Percentiles rank a stretch among this genome's conserved stretches.
phyloP scores from a whole-genome alignment of 129 eudicot species.

The Sambucus nigra region DNA sequence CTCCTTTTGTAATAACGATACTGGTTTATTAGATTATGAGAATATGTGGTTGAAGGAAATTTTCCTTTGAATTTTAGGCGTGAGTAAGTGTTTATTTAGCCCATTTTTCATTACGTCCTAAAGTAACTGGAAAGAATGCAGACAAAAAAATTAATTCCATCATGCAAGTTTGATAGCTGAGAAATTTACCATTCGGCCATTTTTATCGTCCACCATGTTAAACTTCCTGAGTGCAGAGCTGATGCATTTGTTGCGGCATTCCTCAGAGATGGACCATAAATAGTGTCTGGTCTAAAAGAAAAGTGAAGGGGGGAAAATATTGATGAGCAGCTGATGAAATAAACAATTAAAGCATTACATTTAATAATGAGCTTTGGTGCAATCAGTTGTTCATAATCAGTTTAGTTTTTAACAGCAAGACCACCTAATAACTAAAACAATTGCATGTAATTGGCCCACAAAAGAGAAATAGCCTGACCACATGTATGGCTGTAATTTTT shows the following conservation, averaged over 20 bases:
- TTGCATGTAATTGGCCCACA: neutral
- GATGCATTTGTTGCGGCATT: constrained; percentile 24
- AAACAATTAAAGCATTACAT: neutral
- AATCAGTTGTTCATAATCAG: neutral
- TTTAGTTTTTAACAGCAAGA: no score
- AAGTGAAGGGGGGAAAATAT: neutral
- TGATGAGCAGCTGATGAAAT: neutral
- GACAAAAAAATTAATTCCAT: neutral
- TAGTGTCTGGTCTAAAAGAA: constrained; percentile 45
- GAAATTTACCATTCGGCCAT: constrained; percentile 45
- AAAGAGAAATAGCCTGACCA: neutral
- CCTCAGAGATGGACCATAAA: constrained; percentile 24
- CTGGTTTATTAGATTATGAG: no score
- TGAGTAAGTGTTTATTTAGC: no score
- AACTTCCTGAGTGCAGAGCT: constrained; percentile 37
- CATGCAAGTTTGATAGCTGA: constrained; percentile 5
- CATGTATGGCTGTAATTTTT: no score
- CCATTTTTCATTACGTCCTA: no score
- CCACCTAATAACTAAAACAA: neutral
- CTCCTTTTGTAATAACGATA: no score
- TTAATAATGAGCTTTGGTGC: no score
- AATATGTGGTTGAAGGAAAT: no score
- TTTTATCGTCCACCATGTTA: constrained; percentile 30
- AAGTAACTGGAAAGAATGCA: neutral
- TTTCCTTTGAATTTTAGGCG: no score